phyloP scores from a whole-genome alignment of 495 filamentous ascomycete species.

The Aspergillus saccharolyticus region DNA sequence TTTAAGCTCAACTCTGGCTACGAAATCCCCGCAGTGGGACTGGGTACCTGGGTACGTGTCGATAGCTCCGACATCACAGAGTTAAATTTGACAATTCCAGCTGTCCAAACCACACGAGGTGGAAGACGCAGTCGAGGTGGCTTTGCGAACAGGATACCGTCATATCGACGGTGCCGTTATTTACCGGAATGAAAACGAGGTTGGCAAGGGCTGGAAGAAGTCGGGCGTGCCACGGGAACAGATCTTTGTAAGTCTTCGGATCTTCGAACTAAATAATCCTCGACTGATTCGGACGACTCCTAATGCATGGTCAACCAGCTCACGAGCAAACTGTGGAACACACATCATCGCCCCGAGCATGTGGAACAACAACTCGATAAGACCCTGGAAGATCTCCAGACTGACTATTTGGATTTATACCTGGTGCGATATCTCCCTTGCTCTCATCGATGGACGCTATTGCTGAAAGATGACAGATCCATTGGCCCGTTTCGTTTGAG shows the following conservation, averaged over 20 bases:
- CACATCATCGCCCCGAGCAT: slow-evolving; percentile 38
- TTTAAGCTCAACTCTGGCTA: slow-evolving; percentile 40
- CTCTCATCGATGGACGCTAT: background rate
- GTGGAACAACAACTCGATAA: slow-evolving; percentile 39
- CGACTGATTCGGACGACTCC: background rate
- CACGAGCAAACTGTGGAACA: slow-evolving; percentile 45
- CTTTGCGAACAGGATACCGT: slow-evolving; percentile 45
- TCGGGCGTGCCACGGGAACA: slow-evolving; percentile 37
- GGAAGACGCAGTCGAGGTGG: slow-evolving; percentile 43
- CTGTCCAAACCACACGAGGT: slow-evolving; percentile 46
- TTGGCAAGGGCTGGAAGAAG: slow-evolving; percentile 40
- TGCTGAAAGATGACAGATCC: slow-evolving; percentile 22
- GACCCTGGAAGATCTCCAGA: slow-evolving; percentile 38
- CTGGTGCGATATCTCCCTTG: slow-evolving; percentile 32
- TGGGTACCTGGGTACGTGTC: slow-evolving; percentile 29
- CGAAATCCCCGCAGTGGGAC: slow-evolving; percentile 34
- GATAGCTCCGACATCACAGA: background rate
- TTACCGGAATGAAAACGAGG: slow-evolving; percentile 41
- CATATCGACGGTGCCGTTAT: slow-evolving; percentile 37
- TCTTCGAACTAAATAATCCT: background rate
- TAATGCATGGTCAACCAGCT: slow-evolving; percentile 12
- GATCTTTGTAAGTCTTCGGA: slow-evolving; percentile 33
- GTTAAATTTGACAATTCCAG: slow-evolving; percentile 22
- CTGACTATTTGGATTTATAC: slow-evolving; percentile 41
- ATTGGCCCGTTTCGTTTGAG: slow-evolving; percentile 52